Evolutionary conservation across 2,329 filamentous ascomycete genomes (phyloP), one percentile per base, ranked within the genome.

Genomic region (Trichoderma arundinaceum): DNA sequence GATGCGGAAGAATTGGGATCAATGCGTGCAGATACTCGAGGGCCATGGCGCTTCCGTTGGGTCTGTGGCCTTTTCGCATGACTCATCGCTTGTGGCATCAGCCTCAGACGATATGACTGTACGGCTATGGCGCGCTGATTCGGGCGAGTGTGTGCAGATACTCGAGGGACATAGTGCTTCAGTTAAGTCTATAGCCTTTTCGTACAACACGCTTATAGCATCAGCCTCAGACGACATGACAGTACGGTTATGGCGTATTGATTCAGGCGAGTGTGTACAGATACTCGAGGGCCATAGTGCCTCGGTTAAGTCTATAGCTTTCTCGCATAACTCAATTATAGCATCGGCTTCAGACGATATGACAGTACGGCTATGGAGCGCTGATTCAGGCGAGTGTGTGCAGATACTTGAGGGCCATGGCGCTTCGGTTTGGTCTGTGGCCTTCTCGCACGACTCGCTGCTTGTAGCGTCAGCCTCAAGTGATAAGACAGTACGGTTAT

Each of bases 31-130:
- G 22, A 51, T n/a, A 2, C 19, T 57, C 15, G 41, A 49, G 15
- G 51, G 41, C 9, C 51, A 39, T 19, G 7, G 0, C 28, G 7
- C 2, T 0, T 0, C 1, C 2, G 39, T 64, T 38, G 12, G 7
- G 12, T 52, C 22, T 1, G 44, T 58, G 8, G 51, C 52, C 13
- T 66, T 66, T 43, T 66, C 65, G 1, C 59, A 44, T 17, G 43
- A 66, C 32, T 57, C 51, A n/a, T 12, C 35, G 4, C 15, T 58
- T 15, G 9, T 66, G 1, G 58, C 59, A 38, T 64, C 43, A 2
- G 65, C 38, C 1, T 56, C 51, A 17, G 0, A 1, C 0, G 35
- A 53, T 43, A 1, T 7, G 7, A 41, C n/a, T 12, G 10, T 66
- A 13, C 17, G 44, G 4, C 3, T 65, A 41, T 65, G 62, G 62